Base-by-base conservation (phyloP, 1,284 basidiomycete species). In the Volvariella volvacea region DNA sequence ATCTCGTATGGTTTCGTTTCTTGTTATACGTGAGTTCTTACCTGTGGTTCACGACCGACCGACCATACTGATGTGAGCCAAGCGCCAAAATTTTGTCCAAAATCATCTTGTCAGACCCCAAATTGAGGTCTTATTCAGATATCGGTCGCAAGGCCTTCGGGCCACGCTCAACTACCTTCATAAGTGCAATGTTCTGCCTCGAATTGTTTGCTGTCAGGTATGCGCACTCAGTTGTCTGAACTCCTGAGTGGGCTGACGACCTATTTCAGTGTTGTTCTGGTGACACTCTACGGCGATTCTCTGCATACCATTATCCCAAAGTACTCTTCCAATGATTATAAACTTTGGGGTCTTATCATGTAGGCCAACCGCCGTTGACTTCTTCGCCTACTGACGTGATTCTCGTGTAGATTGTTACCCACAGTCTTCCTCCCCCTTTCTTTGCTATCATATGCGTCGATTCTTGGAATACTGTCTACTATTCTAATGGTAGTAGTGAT, bases 121-220 rank as follows among this genome's bases (percentile, higher is more conserved):
- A 72, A 9, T 59, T 93, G 41, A 74, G 78, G 22, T 91, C 91
- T 1, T 96, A 95, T 61, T 81, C 90, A 4, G 92, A 96, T 58
- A 89, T 95, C 48, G 89, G 89, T 20, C 76, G 79, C 45, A 89
- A 87, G 56, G 91, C 91, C 1, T 94, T 94, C 60, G 92, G 92
- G 2, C 73, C 75, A 2, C 71, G 71, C 41, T 84, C 84, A 0
- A 81, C 78, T 32, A 64, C 76, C 2, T 58, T 86, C 43, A 88
- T 91, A 42, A 87, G 81, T 45, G 52, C 72, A 2, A 65, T 95
- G 45, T 95, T 94, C 61, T 92, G 88, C 56, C 63, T 92, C 12
- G 91, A 94, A 62, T 63, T 92, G 2, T 93, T 92, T 60, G 80
- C 87, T 22, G 74, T 90, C 45, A 77, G 81, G 87, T 87, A 47